These are phyloP conservation scores for Alternaria sp. DNA, from an alignment of 2,329 filamentous ascomycete genomes.

Conservation along the genomic window DNA sequence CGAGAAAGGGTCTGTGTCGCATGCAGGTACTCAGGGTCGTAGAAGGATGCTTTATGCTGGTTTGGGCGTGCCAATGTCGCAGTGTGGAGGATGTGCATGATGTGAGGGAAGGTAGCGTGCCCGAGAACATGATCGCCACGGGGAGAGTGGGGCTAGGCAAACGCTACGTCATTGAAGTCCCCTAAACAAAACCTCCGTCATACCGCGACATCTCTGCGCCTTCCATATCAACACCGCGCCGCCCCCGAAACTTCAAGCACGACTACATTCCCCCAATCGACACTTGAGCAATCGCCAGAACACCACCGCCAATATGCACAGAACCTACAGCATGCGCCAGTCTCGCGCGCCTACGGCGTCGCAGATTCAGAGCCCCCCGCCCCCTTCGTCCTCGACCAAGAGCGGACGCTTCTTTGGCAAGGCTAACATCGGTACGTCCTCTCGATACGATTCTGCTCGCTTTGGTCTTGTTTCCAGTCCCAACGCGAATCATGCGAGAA, in stretches of 20 bases:
- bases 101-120: slow-evolving; percentile 10
- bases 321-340: slow-evolving; percentile 87
- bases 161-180: slow-evolving; percentile 26
- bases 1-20: background rate
- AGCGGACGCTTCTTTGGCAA: slow-evolving; percentile 86
- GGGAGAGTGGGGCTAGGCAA: slow-evolving; percentile 2
- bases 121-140: slow-evolving; percentile 18
- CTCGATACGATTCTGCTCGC: background rate
- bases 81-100: slow-evolving; percentile 16
- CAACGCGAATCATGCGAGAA: background rate
- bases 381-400: slow-evolving; percentile 90
- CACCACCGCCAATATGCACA: slow-evolving; percentile 72
- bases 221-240: slow-evolving; percentile 17
- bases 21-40: background rate
- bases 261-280: background rate
- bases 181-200: slow-evolving; percentile 32
- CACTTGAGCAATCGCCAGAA: background rate
- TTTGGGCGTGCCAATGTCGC: slow-evolving; percentile 9
- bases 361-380: slow-evolving; percentile 88
- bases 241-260: background rate
- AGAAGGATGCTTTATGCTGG: background rate
- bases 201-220: slow-evolving; percentile 13
- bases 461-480: background rate
- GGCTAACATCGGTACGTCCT: slow-evolving; percentile 76
- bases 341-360: slow-evolving; percentile 94